phyloP scores from a whole-genome alignment of 257 asterid species.

The Capsicum rhomboideum region DNA sequence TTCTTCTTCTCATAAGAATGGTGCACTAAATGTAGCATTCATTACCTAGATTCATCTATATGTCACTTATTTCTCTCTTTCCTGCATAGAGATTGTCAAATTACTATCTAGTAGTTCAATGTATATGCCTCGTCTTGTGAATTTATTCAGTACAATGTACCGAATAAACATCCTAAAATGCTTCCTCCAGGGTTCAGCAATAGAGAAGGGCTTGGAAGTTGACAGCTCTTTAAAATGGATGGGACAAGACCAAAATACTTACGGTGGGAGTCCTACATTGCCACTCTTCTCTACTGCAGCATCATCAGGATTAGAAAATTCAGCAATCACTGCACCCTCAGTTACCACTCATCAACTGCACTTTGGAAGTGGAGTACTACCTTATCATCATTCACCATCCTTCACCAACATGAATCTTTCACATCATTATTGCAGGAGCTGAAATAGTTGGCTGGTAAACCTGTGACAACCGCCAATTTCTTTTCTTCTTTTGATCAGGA shows the following conservation, averaged over 20 bases:
- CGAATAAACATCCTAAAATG: background rate
- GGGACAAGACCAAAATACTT: slow-evolving; percentile 18
- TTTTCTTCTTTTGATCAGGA: background rate
- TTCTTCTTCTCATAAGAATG: background rate
- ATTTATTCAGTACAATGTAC: background rate
- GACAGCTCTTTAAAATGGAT: slow-evolving; percentile 39
- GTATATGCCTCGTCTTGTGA: background rate
- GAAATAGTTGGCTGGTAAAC: slow-evolving; percentile 16
- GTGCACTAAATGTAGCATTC: background rate
- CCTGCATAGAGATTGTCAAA: background rate
- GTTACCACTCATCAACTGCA: slow-evolving; percentile 32
- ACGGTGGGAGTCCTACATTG: slow-evolving; percentile 22
- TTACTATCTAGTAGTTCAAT: background rate
- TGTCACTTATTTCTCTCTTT: background rate
- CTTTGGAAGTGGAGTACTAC: slow-evolving; percentile 13
- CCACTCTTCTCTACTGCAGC: slow-evolving; percentile 72
- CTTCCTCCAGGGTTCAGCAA: slow-evolving; percentile 52
- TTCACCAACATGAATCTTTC: slow-evolving; percentile 25
- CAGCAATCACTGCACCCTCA: slow-evolving; percentile 19
- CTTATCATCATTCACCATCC: slow-evolving; percentile 29
- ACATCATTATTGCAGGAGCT: slow-evolving; percentile 26
- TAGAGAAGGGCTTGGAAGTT: slow-evolving; percentile 46
- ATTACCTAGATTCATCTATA: background rate
- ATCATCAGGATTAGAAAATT: slow-evolving; percentile 95
- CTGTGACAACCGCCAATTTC: background rate